A percentile compares a stretch with the other conserved stretches of the same genome.
phyloP scores from a whole-genome alignment of 2,329 filamentous ascomycete genomes.

The Pseudogymnoascus sp. region DNA sequence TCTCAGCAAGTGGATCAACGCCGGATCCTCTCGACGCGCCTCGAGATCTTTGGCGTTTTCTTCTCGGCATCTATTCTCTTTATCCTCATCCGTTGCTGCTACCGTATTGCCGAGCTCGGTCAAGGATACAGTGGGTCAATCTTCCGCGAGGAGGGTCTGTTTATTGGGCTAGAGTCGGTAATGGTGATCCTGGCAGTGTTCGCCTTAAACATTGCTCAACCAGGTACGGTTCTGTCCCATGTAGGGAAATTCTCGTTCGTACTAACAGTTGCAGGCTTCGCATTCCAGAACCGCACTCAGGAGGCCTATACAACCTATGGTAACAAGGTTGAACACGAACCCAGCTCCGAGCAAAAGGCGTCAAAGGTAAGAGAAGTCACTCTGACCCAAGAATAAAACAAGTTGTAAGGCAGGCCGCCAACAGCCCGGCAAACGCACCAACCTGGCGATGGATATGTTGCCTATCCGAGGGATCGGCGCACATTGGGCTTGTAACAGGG shows the following conservation, averaged over 20 bases:
- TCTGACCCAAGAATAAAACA: slow-evolving; percentile 10
- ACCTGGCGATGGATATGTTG: slow-evolving; percentile 7
- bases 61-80: slow-evolving; percentile 50
- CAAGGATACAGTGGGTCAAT: slow-evolving; percentile 55
- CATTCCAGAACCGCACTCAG: slow-evolving; percentile 11
- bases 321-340: background rate
- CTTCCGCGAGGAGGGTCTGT: slow-evolving; percentile 47
- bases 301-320: background rate
- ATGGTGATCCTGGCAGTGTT: slow-evolving; percentile 43
- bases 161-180: slow-evolving; percentile 51
- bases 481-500: slow-evolving; percentile 10
- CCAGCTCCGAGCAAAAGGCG: background rate
- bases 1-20: slow-evolving; percentile 27
- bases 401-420: slow-evolving; percentile 10
- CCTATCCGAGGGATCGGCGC: slow-evolving; percentile 9
- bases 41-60: slow-evolving; percentile 49
- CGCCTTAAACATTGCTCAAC: slow-evolving; percentile 32
- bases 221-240: slow-evolving; percentile 11
- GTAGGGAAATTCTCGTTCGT: slow-evolving; percentile 10
- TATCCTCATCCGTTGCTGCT: slow-evolving; percentile 58
- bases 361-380: slow-evolving; percentile 7
- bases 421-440: slow-evolving; percentile 3
- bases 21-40: slow-evolving; percentile 32
- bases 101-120: slow-evolving; percentile 58
- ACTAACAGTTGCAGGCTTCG: slow-evolving; percentile 12